Conservation (phyloP, 169 alveolate species). For the Plasmodium sp. region DNA sequence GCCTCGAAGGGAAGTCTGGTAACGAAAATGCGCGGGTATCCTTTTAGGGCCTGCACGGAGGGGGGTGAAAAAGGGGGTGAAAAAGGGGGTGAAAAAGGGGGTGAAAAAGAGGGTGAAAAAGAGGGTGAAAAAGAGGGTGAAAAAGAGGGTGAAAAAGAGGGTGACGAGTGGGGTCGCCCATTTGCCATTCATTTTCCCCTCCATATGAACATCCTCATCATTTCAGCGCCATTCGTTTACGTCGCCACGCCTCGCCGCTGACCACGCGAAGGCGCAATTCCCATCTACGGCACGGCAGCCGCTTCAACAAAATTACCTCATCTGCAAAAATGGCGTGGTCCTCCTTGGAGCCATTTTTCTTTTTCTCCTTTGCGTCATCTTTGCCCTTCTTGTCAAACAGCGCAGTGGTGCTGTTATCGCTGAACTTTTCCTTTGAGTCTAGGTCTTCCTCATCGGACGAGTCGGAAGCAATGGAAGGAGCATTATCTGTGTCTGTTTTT, state of each 20-base stretch:
- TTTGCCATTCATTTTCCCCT: background rate
- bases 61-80: background rate
- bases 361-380: background rate
- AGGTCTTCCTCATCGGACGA: background rate
- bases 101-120: background rate
- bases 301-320: background rate
- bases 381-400: background rate
- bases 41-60: conserved; percentile 9
- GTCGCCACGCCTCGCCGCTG: background rate
- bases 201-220: background rate
- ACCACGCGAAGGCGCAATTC: background rate
- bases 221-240: background rate
- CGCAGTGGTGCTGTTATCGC: background rate
- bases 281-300: background rate
- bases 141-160: background rate
- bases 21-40: conserved; percentile 78
- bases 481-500: conserved; percentile 3
- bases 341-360: background rate
- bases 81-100: background rate
- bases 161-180: background rate
- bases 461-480: background rate
- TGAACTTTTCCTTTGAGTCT: background rate
- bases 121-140: background rate
- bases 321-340: background rate
- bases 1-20: conserved; percentile 84